phyloP scores from a whole-genome alignment of 1,284 basidiomycete genomes.

The Cerioporus squamosus region DNA sequence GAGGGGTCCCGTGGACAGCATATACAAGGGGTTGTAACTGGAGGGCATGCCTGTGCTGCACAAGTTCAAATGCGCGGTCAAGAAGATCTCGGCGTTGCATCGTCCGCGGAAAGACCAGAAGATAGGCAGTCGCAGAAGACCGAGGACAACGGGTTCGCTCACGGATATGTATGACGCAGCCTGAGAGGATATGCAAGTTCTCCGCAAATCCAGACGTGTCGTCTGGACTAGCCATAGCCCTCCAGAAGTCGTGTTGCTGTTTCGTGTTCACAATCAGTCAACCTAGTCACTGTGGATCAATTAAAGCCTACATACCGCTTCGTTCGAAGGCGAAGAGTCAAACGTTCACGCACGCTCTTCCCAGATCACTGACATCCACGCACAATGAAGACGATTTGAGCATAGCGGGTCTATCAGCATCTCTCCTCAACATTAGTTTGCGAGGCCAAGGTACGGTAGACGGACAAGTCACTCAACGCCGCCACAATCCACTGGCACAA shows the following conservation, averaged over 20 bases:
- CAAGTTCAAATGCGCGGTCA: not conserved
- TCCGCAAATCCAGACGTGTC: not conserved
- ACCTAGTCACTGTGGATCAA: no score
- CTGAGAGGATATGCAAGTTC: not conserved
- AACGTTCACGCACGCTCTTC: no score
- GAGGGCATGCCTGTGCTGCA: not conserved
- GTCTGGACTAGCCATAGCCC: no score
- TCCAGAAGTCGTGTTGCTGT: no score
- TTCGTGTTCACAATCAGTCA: no score
- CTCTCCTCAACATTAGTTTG: no score
- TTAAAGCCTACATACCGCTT: not conserved
- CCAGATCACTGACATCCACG: no score
- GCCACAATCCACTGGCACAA: not conserved
- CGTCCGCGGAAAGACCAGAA: not conserved
- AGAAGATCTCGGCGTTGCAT: not conserved
- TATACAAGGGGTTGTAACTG: not conserved
- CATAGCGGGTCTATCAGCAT: no score
- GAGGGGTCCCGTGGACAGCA: not conserved
- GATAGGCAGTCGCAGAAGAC: not conserved
- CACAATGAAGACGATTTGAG: no score
- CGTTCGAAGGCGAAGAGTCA: not conserved
- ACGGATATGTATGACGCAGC: slow-evolving; percentile 4
- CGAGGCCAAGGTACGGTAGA: no score
- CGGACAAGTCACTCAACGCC: not conserved
- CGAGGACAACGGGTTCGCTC: not conserved